These are phyloP conservation scores for Marasmius oreades DNA, from an alignment of 1,284 basidiomycete genomes.

Conservation along the genomic window DNA sequence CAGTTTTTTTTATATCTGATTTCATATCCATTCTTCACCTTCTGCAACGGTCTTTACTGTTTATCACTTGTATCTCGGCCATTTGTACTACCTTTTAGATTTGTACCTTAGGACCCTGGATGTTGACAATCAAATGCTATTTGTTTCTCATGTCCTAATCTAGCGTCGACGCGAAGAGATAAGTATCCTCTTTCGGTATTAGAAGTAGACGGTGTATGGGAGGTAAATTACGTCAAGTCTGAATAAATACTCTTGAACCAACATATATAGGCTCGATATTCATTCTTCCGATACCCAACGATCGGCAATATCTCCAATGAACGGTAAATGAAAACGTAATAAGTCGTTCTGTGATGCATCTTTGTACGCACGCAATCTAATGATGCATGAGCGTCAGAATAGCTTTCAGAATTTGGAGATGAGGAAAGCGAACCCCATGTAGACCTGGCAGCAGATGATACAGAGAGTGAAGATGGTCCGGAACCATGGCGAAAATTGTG, in stretches of 20 bases:
- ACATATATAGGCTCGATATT: constrained; percentile 12
- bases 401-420: constrained; percentile 1
- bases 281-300: constrained; percentile 72
- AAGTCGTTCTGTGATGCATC: constrained; percentile 58
- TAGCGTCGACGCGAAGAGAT: no score
- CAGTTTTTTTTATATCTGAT: no score
- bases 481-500: constrained; percentile 48
- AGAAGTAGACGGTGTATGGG: no score
- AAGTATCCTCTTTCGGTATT: no score
- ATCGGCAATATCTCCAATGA: constrained; percentile 69
- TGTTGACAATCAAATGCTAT: no score
- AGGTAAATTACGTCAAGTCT: not conserved
- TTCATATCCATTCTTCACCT: not conserved
- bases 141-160: no score
- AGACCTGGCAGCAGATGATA: constrained; percentile 38
- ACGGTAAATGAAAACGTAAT: constrained; percentile 60
- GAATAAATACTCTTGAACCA: not conserved
- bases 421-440: constrained; percentile 51
- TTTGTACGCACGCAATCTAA: constrained; percentile 60
- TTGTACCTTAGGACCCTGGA: not conserved
- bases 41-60: not conserved
- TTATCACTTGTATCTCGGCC: not conserved
- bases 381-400: not conserved
- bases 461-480: constrained; percentile 42
- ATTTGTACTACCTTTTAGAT: not conserved